Base-by-base conservation (phyloP, 148 eudicot species). In the Polygonum aviculare region DNA sequence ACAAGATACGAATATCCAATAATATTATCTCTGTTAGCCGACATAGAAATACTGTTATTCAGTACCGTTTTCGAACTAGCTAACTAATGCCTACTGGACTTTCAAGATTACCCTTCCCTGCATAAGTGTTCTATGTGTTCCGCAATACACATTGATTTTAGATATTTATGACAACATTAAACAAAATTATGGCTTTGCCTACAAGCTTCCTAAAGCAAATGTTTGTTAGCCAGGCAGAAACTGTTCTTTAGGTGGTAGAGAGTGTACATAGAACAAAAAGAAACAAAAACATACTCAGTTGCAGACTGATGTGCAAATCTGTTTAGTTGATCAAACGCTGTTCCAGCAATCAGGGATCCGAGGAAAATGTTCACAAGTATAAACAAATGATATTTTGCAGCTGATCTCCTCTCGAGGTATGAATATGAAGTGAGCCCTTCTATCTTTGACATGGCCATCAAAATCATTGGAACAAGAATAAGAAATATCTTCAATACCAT, bases 281-380 rank as follows among this genome's bases (percentile, higher is more conserved):
- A 26, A 26, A 26, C 31, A 38, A 48, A n/a, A 60, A 80, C 92
- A 74, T 83, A 89, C 92, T 87, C 86, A 35, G 87, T 81, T 62
- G 92, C 78, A n/a, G 92, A 63, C 81, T 89, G 84, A 67, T 87
- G 74, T 76, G 84, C 52, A 63, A 89, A 85, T 26, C 52, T 76
- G 65, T 85, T 72, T 12, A 89, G 88, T 49, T 89, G 88, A 72
- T 85, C 69, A 57, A 89, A 84, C 51, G 92, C 92, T 62, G 92
- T 81, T 79, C 92, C 92, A 0, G 86, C 74, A 63, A 87, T 82
- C 15, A 89, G 81, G 79, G 88, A 87, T 79, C 84, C 87, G 49
- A 89, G 83, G 76, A 89, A 89, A 75, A 89, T 88, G 73, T 89
- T 89, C 38, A 89, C 88, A n/a, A 89, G 83, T 48, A 85, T 59